Conservation (phyloP, 345 rosid species). For the Dipteronia dyeriana region DNA sequence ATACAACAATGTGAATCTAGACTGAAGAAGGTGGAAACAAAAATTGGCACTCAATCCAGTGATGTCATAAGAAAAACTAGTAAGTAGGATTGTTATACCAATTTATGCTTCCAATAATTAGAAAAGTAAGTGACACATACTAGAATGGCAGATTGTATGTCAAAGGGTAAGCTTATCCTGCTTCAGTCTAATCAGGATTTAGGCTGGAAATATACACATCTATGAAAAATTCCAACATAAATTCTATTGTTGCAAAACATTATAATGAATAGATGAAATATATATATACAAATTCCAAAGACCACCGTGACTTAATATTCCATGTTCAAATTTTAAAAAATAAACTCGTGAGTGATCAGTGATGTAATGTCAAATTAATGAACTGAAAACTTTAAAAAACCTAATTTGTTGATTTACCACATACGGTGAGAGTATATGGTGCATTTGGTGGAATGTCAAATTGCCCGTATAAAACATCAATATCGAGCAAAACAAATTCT, state of each 20-base stretch:
- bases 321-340: not conserved
- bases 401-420: slow-evolving; percentile 13
- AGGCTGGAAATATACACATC: not conserved
- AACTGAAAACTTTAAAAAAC: not conserved
- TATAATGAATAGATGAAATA: not conserved
- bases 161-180: not conserved
- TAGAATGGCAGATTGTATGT: not conserved
- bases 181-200: not conserved
- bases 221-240: not conserved
- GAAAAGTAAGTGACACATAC: not conserved
- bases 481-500: slow-evolving; percentile 58
- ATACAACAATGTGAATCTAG: not conserved
- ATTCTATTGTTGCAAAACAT: not conserved
- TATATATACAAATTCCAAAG: not conserved
- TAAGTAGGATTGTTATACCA: not conserved
- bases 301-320: not conserved
- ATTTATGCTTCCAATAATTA: not conserved
- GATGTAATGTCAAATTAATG: not conserved
- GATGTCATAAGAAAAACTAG: not conserved
- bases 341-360: not conserved
- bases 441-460: slow-evolving; percentile 49
- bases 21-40: not conserved
- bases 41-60: not conserved
- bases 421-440: slow-evolving; percentile 52
- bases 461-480: slow-evolving; percentile 41